phyloP scores from a whole-genome alignment of 345 rosid genomes.

The Rhodamnia argentea region DNA sequence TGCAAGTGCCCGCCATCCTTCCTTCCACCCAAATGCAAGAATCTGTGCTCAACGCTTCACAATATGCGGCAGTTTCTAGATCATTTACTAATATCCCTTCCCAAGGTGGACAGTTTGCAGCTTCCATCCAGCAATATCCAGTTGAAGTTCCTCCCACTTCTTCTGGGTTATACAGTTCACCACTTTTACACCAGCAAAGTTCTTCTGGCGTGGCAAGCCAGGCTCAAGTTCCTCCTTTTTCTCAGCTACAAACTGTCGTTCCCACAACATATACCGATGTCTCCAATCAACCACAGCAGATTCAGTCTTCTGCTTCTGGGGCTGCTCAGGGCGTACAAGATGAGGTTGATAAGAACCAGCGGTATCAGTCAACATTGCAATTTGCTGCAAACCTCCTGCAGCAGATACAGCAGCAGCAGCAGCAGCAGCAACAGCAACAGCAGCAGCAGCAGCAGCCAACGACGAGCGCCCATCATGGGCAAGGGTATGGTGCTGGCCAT shows the following conservation, averaged over 20 bases:
- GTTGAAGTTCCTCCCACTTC: constrained; percentile 24
- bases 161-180: constrained; percentile 25
- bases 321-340: constrained; percentile 39
- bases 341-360: constrained; percentile 79
- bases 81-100: constrained; percentile 26
- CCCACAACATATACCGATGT: constrained; percentile 25
- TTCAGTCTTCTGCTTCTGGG: constrained; percentile 38
- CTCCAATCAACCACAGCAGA: constrained; percentile 42
- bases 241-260: constrained; percentile 36
- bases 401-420: constrained; percentile 78
- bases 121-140: constrained; percentile 54
- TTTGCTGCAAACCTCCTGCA: constrained; percentile 90
- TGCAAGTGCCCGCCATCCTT: constrained; percentile 19
- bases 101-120: constrained; percentile 48
- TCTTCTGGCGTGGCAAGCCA: constrained; percentile 29
- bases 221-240: constrained; percentile 29
- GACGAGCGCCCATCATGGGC: constrained; percentile 25
- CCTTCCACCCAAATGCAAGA: constrained; percentile 37
- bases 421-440: constrained; percentile 24
- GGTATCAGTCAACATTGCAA: constrained; percentile 86
- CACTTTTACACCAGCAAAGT: constrained; percentile 30
- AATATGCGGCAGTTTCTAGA: constrained; percentile 32
- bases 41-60: constrained; percentile 31
- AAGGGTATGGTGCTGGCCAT: constrained; percentile 24
- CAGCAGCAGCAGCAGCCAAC: background rate